Conservation (phyloP, 108 stramenopile species). For the Discostella stelligeroides region DNA sequence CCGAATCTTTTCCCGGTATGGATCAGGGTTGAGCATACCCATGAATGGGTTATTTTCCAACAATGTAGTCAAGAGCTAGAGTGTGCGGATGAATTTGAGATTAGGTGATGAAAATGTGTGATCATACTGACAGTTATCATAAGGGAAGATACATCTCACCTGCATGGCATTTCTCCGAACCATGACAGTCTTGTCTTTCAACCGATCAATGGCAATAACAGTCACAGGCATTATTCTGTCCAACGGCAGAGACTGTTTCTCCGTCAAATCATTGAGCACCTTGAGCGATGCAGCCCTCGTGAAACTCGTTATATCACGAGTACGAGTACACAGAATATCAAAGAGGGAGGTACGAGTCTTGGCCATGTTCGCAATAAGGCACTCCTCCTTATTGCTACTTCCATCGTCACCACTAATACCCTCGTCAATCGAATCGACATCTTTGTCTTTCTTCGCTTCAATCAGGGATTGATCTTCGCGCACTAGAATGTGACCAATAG, state of each 20-base stretch:
- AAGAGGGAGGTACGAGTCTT: slow-evolving; percentile 77
- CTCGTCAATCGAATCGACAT: slow-evolving; percentile 21
- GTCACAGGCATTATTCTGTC: slow-evolving; percentile 78
- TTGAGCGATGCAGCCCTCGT: slow-evolving; percentile 86
- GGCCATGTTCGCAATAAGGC: slow-evolving; percentile 37
- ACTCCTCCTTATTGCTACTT: slow-evolving; percentile 15
- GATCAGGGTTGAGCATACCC: slow-evolving; percentile 85
- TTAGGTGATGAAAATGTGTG: background rate
- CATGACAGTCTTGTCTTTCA: slow-evolving; percentile 94
- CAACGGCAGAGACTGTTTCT: slow-evolving; percentile 74
- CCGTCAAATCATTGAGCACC: slow-evolving; percentile 70
- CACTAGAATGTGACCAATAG: slow-evolving; percentile 71
- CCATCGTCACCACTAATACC: background rate
- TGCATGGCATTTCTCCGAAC: slow-evolving; percentile 90
- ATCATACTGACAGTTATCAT: background rate
- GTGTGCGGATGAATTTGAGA: background rate
- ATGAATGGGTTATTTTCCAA: slow-evolving; percentile 96
- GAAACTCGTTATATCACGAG: slow-evolving; percentile 82
- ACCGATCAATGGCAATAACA: slow-evolving; percentile 80
- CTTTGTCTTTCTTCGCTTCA: slow-evolving; percentile 27
- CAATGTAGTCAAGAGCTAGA: slow-evolving; percentile 73
- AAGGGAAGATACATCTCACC: slow-evolving; percentile 49
- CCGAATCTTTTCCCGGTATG: slow-evolving; percentile 73
- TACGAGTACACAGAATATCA: slow-evolving; percentile 79
- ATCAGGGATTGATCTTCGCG: slow-evolving; percentile 38